These are phyloP conservation scores for Metarhizium brunneum DNA, from an alignment of 2,329 filamentous ascomycete species.

Conservation along the genomic window DNA sequence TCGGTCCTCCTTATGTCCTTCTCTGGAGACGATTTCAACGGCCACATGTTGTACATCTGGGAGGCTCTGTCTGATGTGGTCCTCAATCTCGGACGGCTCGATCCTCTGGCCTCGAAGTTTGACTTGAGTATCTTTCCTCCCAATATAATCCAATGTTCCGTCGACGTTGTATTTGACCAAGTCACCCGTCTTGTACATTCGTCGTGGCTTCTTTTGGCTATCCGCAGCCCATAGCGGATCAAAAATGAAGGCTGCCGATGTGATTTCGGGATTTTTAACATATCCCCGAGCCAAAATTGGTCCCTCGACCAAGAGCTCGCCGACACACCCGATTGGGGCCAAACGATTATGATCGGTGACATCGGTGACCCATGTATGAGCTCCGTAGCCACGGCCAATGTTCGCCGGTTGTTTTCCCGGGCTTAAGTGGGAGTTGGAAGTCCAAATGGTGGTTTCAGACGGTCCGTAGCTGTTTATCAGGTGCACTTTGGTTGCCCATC, in stretches of 20 bases:
- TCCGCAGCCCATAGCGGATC: slow-evolving; percentile 30
- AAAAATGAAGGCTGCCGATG: slow-evolving; percentile 20
- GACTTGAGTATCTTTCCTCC: background rate
- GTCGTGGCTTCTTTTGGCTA: too few species aligned
- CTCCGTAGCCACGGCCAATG: background rate
- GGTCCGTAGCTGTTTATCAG: background rate
- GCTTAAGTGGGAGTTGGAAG: background rate
- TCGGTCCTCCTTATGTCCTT: too few species aligned
- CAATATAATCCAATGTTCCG: background rate
- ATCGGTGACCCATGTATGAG: slow-evolving; percentile 13
- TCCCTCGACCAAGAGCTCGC: slow-evolving; percentile 19
- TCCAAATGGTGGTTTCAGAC: background rate
- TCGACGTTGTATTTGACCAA: background rate
- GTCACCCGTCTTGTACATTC: background rate
- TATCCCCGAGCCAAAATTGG: slow-evolving; percentile 16
- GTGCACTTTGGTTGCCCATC: background rate
- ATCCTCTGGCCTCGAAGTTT: slow-evolving; percentile 4
- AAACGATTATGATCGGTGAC: slow-evolving; percentile 10
- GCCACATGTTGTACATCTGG: too few species aligned
- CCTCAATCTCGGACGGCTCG: slow-evolving; percentile 4
- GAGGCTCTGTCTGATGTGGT: background rate
- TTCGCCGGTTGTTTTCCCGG: background rate
- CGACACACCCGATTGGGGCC: slow-evolving; percentile 11
- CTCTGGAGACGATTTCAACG: too few species aligned
- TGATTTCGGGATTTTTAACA: slow-evolving; percentile 13